A percentile compares a stretch with the other conserved stretches of the same genome.
phyloP scores from a whole-genome alignment of 129 eudicot species.

The Calendula officinalis region DNA sequence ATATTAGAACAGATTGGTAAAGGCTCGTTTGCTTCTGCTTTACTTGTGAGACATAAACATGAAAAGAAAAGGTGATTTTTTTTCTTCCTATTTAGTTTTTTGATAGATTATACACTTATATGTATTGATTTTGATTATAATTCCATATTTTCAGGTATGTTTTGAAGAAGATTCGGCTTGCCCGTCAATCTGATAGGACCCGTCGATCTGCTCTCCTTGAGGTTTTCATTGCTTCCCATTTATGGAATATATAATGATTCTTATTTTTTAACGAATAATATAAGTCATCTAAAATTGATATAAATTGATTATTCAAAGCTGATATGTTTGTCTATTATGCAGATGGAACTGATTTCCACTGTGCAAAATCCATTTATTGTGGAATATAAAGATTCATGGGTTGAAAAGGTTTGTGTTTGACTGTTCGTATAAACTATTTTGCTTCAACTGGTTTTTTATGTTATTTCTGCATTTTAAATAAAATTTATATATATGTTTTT shows the following conservation, averaged over 20 bases:
- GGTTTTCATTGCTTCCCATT: conserved; percentile 31
- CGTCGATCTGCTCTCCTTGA: conserved; percentile 86
- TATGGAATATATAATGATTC: not conserved
- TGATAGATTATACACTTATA: not conserved
- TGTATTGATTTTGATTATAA: not conserved
- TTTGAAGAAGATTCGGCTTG: conserved; percentile 84
- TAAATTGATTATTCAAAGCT: not conserved
- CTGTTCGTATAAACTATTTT: not conserved
- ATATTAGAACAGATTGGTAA: conserved; percentile 81
- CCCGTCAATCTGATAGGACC: conserved; percentile 78
- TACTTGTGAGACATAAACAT: conserved; percentile 72
- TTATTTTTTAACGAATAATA: not conserved
- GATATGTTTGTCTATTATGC: conserved; percentile 28
- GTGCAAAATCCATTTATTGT: conserved; percentile 78
- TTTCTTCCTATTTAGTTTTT: not conserved
- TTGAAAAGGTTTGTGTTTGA: conserved; percentile 69
- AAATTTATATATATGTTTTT: no score
- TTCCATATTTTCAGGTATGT: conserved; percentile 50
- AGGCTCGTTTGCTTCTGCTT: conserved; percentile 89
- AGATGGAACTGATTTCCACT: conserved; percentile 89
- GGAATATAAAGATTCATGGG: conserved; percentile 98
- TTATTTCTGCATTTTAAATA: not conserved
- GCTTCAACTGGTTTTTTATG: conserved; percentile 5
- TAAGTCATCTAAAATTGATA: not conserved
- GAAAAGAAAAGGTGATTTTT: conserved; percentile 80